Evolutionary conservation across 129 eudicot species (phyloP).

Genomic region (Chrysanthemum lavandulifolium): DNA sequence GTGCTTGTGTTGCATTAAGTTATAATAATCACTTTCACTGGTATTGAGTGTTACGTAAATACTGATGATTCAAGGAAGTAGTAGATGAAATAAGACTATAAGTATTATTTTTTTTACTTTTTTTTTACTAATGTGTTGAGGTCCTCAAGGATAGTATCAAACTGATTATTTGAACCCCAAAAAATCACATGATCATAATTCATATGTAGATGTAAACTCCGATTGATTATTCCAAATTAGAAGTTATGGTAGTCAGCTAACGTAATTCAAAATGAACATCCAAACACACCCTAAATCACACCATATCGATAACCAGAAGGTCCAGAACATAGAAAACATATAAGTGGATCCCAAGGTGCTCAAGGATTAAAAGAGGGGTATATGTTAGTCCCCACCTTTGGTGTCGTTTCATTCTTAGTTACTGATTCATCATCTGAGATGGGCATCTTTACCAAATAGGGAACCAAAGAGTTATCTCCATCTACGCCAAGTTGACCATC

Average conservation of each 20-base stretch:
- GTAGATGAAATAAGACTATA: not conserved
- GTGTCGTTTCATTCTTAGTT: conserved; percentile 31
- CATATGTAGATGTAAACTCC: no score
- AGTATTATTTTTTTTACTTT: not conserved
- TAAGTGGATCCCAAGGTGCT: not conserved
- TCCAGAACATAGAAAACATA: conserved; percentile 1
- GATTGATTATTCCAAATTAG: no score
- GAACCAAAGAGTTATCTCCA: conserved; percentile 60
- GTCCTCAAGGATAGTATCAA: not conserved
- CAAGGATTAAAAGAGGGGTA: not conserved
- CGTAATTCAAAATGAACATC: not conserved
- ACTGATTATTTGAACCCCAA: not conserved
- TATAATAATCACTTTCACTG: not conserved
- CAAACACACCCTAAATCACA: conserved; percentile 4
- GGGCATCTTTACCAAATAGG: conserved; percentile 50
- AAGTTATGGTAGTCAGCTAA: not conserved
- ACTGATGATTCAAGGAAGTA: not conserved
- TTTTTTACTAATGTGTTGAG: not conserved
- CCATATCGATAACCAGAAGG: not conserved
- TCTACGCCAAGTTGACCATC: conserved; percentile 83
- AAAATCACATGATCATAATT: not conserved
- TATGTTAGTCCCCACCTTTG: conserved; percentile 48
- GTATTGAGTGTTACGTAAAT: not conserved
- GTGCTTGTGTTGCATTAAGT: not conserved
- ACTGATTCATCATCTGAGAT: conserved; percentile 29